These are phyloP conservation scores for Monosporascus ibericus DNA, from an alignment of 2,329 filamentous ascomycete species.

Conservation along the genomic window DNA sequence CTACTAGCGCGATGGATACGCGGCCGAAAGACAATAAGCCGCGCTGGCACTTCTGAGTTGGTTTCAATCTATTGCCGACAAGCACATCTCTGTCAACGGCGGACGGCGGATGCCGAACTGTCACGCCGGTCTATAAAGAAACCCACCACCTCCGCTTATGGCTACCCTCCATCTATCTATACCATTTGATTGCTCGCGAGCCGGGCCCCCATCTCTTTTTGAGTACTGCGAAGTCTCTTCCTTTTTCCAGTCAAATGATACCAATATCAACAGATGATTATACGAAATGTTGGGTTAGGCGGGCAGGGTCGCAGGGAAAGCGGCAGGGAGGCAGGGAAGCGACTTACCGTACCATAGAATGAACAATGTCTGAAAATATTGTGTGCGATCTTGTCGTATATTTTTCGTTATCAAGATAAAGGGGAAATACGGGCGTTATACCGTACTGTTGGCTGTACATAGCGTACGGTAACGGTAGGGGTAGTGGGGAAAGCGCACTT, in stretches of 20 bases:
- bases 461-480: neutral
- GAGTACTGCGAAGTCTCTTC: neutral
- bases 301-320: neutral
- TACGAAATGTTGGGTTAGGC: neutral
- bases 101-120: neutral
- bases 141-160: neutral
- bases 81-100: neutral
- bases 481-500: too few species aligned
- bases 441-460: neutral
- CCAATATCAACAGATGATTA: neutral
- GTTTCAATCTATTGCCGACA: neutral
- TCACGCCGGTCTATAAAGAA: neutral
- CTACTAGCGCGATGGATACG: slow-evolving; percentile 23
- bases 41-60: slow-evolving; percentile 39
- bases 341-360: neutral
- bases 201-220: neutral
- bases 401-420: neutral
- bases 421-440: too few species aligned
- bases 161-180: neutral
- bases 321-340: neutral
- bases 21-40: slow-evolving; percentile 39
- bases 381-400: neutral
- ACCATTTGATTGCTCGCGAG: neutral
- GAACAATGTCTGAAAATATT: neutral
- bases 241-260: neutral